A percentile compares a stretch with the other conserved stretches of the same genome.
phyloP scores from a whole-genome alignment of 2,329 filamentous ascomycete species.

The Paecilomyces formosus region DNA sequence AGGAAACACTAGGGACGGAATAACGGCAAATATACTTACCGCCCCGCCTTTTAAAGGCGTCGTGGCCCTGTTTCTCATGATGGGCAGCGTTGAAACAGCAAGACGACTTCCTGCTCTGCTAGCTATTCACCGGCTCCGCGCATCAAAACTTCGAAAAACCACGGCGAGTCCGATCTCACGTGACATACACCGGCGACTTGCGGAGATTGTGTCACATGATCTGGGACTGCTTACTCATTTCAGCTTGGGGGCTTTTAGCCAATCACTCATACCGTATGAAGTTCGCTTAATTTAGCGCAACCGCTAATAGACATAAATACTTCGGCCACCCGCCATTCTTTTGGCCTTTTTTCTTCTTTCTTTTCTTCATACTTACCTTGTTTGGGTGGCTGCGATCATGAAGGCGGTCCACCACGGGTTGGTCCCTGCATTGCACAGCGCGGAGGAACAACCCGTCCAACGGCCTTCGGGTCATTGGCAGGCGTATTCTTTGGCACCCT shows the following conservation, averaged over 20 bases:
- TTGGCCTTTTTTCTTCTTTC: conserved; percentile 27
- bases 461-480: conserved; percentile 42
- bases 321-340: conserved; percentile 7
- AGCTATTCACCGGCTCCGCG: conserved; percentile 4
- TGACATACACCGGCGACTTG: conserved; percentile 8
- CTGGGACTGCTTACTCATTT: neutral
- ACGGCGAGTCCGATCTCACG: conserved; percentile 13
- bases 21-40: conserved; percentile 17
- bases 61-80: conserved; percentile 39
- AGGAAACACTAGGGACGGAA: neutral
- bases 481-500: conserved; percentile 45
- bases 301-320: conserved; percentile 22
- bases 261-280: conserved; percentile 1
- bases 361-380: conserved; percentile 48
- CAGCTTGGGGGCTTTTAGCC: conserved; percentile 2
- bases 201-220: neutral
- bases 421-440: conserved; percentile 54
- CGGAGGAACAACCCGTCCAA: conserved; percentile 44
- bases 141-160: conserved; percentile 21
- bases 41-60: conserved; percentile 30
- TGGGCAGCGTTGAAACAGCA: conserved; percentile 15
- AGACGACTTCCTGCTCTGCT: conserved; percentile 2
- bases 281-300: conserved; percentile 26
- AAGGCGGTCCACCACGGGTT: conserved; percentile 38
- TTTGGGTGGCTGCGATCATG: conserved; percentile 41